A percentile compares a stretch with the other conserved stretches of the same genome.
These are phyloP conservation scores for Verruconis gallopava DNA, from an alignment of 2,329 filamentous ascomycete species.

Conservation along the genomic window DNA sequence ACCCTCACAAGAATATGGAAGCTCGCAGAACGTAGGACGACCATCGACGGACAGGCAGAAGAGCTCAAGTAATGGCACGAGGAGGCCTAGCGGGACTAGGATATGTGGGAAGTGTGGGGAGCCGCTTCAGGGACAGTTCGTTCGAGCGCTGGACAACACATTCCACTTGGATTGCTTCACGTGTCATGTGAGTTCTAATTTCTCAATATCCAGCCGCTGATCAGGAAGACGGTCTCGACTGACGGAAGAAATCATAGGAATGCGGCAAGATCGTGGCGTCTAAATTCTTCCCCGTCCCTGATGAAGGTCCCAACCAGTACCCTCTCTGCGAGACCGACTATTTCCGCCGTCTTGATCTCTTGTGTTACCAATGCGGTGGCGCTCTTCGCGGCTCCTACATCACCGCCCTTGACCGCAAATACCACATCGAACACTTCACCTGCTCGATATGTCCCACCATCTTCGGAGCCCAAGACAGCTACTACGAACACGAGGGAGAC, in stretches of 20 bases:
- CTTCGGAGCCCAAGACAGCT: constrained; percentile 97
- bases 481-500: constrained; percentile 92
- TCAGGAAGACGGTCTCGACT: neutral
- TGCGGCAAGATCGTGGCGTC: constrained; percentile 94
- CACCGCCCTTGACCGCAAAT: constrained; percentile 92
- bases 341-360: constrained; percentile 77
- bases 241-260: constrained; percentile 65
- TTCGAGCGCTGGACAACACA: constrained; percentile 81
- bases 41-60: neutral
- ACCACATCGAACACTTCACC: constrained; percentile 97
- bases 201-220: too few relatives aligned
- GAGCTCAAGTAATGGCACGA: constrained; percentile 14
- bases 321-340: constrained; percentile 96
- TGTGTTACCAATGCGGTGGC: constrained; percentile 85
- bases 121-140: constrained; percentile 85
- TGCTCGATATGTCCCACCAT: constrained; percentile 94
- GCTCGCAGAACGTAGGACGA: neutral
- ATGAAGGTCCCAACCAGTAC: constrained; percentile 80
- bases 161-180: constrained; percentile 98
- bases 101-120: constrained; percentile 75
- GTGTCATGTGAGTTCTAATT: constrained; percentile 65
- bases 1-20: neutral
- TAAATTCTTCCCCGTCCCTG: constrained; percentile 96
- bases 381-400: constrained; percentile 95
- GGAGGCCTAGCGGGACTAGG: constrained; percentile 24